A percentile compares a stretch with the other conserved stretches of the same genome.
These are phyloP conservation scores for Mimosa pudica DNA, from an alignment of 306 rosid species.

Conservation along the genomic window DNA sequence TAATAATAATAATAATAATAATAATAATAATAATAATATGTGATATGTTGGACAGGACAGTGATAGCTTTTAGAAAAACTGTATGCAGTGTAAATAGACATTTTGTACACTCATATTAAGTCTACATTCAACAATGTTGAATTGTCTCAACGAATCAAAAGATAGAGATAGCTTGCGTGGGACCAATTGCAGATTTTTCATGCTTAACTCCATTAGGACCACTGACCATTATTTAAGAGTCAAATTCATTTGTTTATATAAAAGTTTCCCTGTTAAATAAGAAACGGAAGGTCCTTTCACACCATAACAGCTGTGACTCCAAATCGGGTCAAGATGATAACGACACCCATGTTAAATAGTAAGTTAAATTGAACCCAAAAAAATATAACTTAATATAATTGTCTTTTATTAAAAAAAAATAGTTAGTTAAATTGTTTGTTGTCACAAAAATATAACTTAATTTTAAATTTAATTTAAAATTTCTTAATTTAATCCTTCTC, in stretches of 20 bases:
- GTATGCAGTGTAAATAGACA: background rate
- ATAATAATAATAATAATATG: no score
- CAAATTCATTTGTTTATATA: background rate
- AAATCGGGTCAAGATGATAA: background rate
- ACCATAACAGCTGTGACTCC: background rate
- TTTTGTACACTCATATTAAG: background rate
- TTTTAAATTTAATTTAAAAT: background rate
- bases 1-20: no score
- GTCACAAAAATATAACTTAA: background rate
- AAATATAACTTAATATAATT: background rate
- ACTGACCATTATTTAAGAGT: background rate
- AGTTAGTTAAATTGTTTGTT: background rate
- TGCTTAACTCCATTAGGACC: background rate
- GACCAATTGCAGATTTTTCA: background rate
- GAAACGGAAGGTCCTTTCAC: background rate
- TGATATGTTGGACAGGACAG: background rate
- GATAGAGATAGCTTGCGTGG: background rate
- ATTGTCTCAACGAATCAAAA: background rate
- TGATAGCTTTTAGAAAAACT: background rate
- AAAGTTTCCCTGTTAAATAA: background rate
- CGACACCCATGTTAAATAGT: background rate
- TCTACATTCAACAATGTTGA: slow-evolving; percentile 5
- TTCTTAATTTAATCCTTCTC: background rate
- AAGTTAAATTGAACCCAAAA: background rate
- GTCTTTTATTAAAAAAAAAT: background rate